Percentiles rank a stretch among this genome's conserved stretches.
These are phyloP conservation scores for Aspergillus quadrilineatus DNA, from an alignment of 2,329 filamentous ascomycete species.

Conservation along the genomic window DNA sequence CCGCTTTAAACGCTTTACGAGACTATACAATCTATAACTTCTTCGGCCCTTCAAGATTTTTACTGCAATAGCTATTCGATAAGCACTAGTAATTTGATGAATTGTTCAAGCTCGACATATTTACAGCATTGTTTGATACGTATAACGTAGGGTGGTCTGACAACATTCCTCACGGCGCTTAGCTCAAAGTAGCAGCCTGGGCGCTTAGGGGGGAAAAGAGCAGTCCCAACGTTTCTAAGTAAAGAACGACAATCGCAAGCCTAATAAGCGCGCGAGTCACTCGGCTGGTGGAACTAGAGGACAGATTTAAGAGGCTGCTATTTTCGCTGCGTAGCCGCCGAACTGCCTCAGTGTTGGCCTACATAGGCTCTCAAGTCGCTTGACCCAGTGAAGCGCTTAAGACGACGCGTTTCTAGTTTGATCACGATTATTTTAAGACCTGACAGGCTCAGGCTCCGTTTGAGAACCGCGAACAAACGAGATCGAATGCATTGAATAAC, in stretches of 20 bases:
- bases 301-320: not conserved
- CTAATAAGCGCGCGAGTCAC: not conserved
- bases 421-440: not conserved
- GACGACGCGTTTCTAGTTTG: not conserved
- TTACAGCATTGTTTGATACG: not conserved
- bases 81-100: too few species aligned
- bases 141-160: not conserved
- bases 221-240: not conserved
- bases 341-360: conserved; percentile 1
- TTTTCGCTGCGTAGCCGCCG: conserved; percentile 7
- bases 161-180: not conserved
- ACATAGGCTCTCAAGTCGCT: not conserved
- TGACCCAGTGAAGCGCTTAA: conserved; percentile 2
- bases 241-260: not conserved
- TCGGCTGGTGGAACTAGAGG: not conserved
- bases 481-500: conserved; percentile 3
- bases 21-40: not conserved
- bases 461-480: not conserved
- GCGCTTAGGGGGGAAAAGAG: conserved; percentile 3
- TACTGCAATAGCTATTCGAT: not conserved
- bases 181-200: not conserved
- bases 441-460: not conserved
- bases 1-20: not conserved
- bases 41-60: not conserved
- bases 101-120: not conserved